These are phyloP conservation scores for Pythium vanterpoolii DNA, from an alignment of 352 stramenopile genomes.

Conservation along the genomic window DNA sequence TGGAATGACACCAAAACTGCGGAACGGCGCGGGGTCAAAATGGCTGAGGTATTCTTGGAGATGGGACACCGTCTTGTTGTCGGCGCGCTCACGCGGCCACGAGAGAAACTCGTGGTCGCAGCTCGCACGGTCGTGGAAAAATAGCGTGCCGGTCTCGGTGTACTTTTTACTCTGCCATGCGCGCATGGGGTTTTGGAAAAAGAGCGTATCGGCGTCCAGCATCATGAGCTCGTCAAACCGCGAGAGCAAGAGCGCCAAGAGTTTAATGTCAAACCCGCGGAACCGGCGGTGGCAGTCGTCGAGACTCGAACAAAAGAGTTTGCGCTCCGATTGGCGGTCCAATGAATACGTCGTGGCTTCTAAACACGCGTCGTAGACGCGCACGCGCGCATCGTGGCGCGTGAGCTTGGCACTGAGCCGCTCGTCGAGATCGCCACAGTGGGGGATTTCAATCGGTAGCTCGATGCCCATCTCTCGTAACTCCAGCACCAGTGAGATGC, in stretches of 20 bases:
- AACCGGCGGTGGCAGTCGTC: conserved; percentile 45
- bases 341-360: conserved; percentile 24
- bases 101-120: conserved; percentile 43
- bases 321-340: background rate
- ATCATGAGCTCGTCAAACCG: conserved; percentile 74
- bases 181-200: conserved; percentile 55
- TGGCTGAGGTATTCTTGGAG: conserved; percentile 37
- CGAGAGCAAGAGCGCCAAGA: conserved; percentile 61
- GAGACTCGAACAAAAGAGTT: conserved; percentile 52
- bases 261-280: conserved; percentile 63
- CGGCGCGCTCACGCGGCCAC: background rate
- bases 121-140: conserved; percentile 69
- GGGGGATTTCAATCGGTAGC: conserved; percentile 65
- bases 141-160: conserved; percentile 50
- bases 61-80: conserved; percentile 20
- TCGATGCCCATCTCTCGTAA: conserved; percentile 42
- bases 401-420: conserved; percentile 29
- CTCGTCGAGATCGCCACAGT: conserved; percentile 57
- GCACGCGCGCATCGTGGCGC: conserved; percentile 40
- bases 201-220: conserved; percentile 67
- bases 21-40: conserved; percentile 41
- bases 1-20: background rate
- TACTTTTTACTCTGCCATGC: conserved; percentile 57
- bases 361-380: conserved; percentile 65
- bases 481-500: conserved; percentile 60